Evolutionary conservation across 1,284 basidiomycete species (phyloP), one percentile per base, ranked within the genome.

Genomic region (Tremellales sp.): DNA sequence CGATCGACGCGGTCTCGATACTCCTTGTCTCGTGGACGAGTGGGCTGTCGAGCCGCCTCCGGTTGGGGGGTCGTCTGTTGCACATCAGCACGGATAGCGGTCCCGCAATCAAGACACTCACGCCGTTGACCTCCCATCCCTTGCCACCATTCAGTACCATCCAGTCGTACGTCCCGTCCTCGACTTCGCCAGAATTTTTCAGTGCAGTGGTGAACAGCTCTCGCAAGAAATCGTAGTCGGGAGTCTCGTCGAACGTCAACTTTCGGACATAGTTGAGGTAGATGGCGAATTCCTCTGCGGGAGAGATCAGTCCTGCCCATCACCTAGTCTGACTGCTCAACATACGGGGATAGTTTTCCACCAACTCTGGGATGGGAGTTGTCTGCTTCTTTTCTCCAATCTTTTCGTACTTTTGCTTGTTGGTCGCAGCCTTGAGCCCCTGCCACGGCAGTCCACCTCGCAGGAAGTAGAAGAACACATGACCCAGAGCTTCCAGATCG

Each of bases 361-460:
- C 89, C 14, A 97, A 78, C 70, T 95, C 91, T 71, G 90, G 91
- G 72, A 95, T 94, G 10, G 87, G 85, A 16, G 92, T 95, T 40
- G 85, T 87, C 77, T 95, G 91, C 78, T 97, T 97, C 83, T 97
- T 97, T 78, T 97, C 92, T 53, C 91, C 91, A 69, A 97, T 97
- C 78, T 94, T 95, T 77, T 97, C 92, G 75, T 95, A 97, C 78
- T 95, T 95, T 76, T 94, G 90, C 78, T 95, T 95, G 78, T 95
- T 94, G 51, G 90, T 95, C 18, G 90, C 90, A 32, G 90, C 92
- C 75, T 94, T 95, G 58, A 97, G 81, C 44, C 92, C 92, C 70
- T 97, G 92, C 92, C 91, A 97, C 24, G 92, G 92, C 40, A 95
- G 73, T 52, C 88, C 86, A 29, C 92, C 92, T 45, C 92, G 82